Base-by-base conservation (phyloP, 495 filamentous ascomycete species). In the Tuber umbilicatum region DNA sequence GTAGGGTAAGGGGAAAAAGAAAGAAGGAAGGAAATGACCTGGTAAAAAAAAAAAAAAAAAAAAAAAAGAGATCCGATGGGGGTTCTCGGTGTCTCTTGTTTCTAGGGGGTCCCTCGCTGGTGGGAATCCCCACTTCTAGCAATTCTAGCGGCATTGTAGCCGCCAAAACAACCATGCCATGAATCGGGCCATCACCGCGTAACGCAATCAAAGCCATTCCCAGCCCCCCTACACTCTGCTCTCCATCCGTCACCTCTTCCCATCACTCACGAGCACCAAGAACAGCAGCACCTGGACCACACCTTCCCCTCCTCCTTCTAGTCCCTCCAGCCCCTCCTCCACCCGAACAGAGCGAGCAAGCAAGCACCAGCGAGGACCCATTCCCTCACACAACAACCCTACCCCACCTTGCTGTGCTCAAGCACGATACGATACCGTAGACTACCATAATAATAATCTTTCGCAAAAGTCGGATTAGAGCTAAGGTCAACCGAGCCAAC, bases 271-370 rank as follows among this genome's bases (percentile, higher is more conserved):
- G 12, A n/a, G 47, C 23, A 55, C 21, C 6, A 55, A 6, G 21
- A 55, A 7, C 23, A 55, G 6, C 9, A 55, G 23, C n/a, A n/a
- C n/a, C n/a, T n/a, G n/a, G 83, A 84, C 84, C 79, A 77, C 80
- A 83, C 83, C 81, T 82, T 83, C 83, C 83, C 82, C 85, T 83
- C 84, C 85, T 83, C 85, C 84, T 72, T 77, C 70, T 79, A 83
- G 78, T 82, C 82, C 76, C 82, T 81, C 73, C 79, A 73, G 75
- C 75, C 78, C 79, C 77, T 80, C 77, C 81, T 78, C 74, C 23
- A 42, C 50, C n/a, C n/a, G 5, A 40, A 9, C 39, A 40, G 39
- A 40, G 39, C 39, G 27, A 55, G 23, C 23, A n/a, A 50, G 47
- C 21, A 50, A 50, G 47, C 47, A 60, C 50, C n/a, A 60, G 23